Conservation (phyloP, 2,329 filamentous ascomycete species). For the Tolypocladium inflatum region DNA sequence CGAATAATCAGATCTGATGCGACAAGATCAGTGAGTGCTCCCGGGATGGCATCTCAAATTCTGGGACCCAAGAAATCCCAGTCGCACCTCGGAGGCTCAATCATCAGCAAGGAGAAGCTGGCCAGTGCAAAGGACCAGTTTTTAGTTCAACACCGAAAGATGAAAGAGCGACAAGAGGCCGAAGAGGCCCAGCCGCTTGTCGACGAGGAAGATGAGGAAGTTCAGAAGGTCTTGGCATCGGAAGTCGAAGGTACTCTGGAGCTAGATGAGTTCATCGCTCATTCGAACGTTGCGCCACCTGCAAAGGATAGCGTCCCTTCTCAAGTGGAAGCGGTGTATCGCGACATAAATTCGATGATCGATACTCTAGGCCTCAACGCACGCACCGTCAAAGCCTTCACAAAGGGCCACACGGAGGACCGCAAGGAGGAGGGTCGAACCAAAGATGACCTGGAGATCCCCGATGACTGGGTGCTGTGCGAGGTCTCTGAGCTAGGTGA, state of each 20-base stretch:
- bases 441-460: constrained; percentile 58
- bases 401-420: constrained; percentile 56
- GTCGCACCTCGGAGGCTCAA: constrained; percentile 27
- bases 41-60: constrained; percentile 47
- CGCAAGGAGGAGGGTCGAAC: constrained; percentile 44
- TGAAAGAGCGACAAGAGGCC: constrained; percentile 44
- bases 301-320: constrained; percentile 49
- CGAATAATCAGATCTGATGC: constrained; percentile 39
- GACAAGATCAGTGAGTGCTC: constrained; percentile 49
- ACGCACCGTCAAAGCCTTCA: constrained; percentile 53
- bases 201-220: constrained; percentile 61
- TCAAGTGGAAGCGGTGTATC: constrained; percentile 59
- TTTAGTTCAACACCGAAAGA: constrained; percentile 39
- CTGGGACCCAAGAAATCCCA: constrained; percentile 30
- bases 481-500: constrained; percentile 62
- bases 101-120: constrained; percentile 24
- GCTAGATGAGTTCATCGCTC: constrained; percentile 59
- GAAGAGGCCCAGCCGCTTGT: constrained; percentile 48
- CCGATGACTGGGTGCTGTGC: constrained; percentile 63
- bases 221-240: constrained; percentile 53
- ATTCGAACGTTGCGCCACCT: constrained; percentile 42
- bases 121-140: constrained; percentile 34
- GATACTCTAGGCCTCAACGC: constrained; percentile 83
- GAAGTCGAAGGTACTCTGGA: constrained; percentile 50
- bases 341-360: constrained; percentile 88